Evolutionary conservation across 805 yeast species (phyloP), one percentile per base, ranked within the genome.

Genomic region (Nakazawaea molendinolei): DNA sequence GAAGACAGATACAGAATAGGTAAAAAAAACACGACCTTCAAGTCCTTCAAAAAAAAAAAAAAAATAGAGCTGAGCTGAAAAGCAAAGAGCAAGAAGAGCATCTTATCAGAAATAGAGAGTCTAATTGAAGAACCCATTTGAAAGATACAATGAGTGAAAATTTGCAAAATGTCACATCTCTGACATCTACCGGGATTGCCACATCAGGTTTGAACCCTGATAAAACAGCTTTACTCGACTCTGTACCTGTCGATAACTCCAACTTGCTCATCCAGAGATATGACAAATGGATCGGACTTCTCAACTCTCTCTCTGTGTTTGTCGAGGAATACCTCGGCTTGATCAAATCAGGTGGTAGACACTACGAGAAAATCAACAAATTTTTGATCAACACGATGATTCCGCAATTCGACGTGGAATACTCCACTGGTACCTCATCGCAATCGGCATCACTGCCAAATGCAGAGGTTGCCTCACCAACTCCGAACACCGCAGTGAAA

Each of bases 391-490:
- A 34, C 19, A 47, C 50, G 6, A 40, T 41, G 10, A 34, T 50
- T 5, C 61, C 60, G 8, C 52, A 48, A 31, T 60, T 56, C 36
- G 64, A 58, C 32, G 38, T 45, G 1, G 51, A 44, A 31, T 23
- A 36, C 23, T 49, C 58, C 7, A 41, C 38, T 16, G 44, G 49
- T 12, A 29, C 29, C 4, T 42, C 37, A 6, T 20, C 27, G 6
- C 48, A 51, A 1, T 42, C 49, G 23, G 60, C 58, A 3, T 43
- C 51, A 1, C 38, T 43, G 13, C 49, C 45, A 10, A 35, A 45
- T 6, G 17, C 23, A n/a, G 13, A 28, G 28, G n/a, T n/a, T n/a
- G n/a, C n/a, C n/a, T 6, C 30, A 23, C 21, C 21, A 19, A 26
- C 25, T 13, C 28, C 35, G 6, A 17, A 20, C 10, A 28, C 33